Percentiles rank a stretch among this genome's conserved stretches.
These are phyloP conservation scores for Penicillium sclerotiorum DNA, from an alignment of 2,329 filamentous ascomycete genomes.

Conservation along the genomic window DNA sequence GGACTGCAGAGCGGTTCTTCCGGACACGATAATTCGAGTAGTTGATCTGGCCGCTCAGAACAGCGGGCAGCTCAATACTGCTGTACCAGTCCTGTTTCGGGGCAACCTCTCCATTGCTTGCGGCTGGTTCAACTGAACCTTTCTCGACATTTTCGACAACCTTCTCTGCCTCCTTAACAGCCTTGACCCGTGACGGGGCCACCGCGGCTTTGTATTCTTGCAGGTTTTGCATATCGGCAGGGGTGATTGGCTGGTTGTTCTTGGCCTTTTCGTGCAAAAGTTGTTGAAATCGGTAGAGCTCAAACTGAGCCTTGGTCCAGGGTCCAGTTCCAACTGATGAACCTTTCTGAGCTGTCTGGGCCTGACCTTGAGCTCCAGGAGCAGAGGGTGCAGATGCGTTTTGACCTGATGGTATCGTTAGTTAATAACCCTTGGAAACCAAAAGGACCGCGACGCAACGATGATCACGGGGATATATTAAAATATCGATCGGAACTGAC, in stretches of 20 bases:
- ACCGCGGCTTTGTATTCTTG: background rate
- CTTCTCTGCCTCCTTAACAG: slow-evolving; percentile 34
- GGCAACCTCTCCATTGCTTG: slow-evolving; percentile 29
- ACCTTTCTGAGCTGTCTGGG: slow-evolving; percentile 31
- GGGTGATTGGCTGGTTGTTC: slow-evolving; percentile 81
- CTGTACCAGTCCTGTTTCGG: slow-evolving; percentile 60
- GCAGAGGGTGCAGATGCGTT: slow-evolving; percentile 40
- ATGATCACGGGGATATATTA: too few species aligned
- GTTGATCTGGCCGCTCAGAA: slow-evolving; percentile 59
- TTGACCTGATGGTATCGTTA: slow-evolving; percentile 29
- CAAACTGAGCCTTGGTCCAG: slow-evolving; percentile 4
- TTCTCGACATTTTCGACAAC: slow-evolving; percentile 45
- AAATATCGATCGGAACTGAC: slow-evolving; percentile 35
- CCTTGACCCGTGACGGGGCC: slow-evolving; percentile 10
- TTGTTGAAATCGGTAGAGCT: slow-evolving; percentile 70
- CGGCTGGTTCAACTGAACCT: slow-evolving; percentile 33
- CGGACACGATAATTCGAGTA: slow-evolving; percentile 79
- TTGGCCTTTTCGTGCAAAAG: slow-evolving; percentile 86
- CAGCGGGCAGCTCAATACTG: slow-evolving; percentile 68
- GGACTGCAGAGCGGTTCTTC: slow-evolving; percentile 76
- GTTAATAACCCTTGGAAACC: background rate
- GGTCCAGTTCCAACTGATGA: slow-evolving; percentile 40
- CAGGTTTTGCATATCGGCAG: slow-evolving; percentile 77
- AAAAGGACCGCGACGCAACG: too few species aligned
- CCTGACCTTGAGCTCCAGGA: slow-evolving; percentile 26